These are phyloP conservation scores for Fusarium nygamai DNA, from an alignment of 2,329 filamentous ascomycete species.

Conservation along the genomic window DNA sequence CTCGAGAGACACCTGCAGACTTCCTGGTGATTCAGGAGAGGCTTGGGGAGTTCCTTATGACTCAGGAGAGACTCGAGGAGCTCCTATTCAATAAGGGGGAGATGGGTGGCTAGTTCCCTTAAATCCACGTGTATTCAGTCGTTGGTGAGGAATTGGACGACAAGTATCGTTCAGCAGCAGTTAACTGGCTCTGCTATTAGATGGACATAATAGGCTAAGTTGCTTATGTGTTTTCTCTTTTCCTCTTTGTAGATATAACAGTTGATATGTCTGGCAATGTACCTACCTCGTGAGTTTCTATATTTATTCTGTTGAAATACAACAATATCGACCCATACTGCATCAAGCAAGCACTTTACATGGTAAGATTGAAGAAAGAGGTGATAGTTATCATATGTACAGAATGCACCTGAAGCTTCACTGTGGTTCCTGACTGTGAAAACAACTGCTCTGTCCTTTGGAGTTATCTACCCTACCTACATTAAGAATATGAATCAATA, in stretches of 20 bases:
- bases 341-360: background rate
- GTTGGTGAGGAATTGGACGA: background rate
- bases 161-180: background rate
- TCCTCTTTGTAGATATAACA: no score
- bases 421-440: background rate
- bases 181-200: background rate
- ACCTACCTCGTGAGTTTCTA: background rate
- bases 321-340: background rate
- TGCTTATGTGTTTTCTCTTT: background rate
- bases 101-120: background rate
- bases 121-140: background rate
- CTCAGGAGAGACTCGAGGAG: background rate
- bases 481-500: background rate
- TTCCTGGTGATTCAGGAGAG: background rate
- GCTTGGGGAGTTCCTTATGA: no score
- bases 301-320: background rate
- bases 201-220: background rate
- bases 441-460: background rate
- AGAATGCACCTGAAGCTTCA: background rate
- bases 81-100: background rate
- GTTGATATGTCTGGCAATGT: background rate
- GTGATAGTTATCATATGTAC: background rate
- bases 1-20: background rate
- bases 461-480: conserved; percentile 20
- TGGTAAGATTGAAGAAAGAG: background rate